A percentile compares a stretch with the other conserved stretches of the same genome.
These are phyloP conservation scores for Umbilicaria muhlenbergii DNA, from an alignment of 495 filamentous ascomycete species.

Conservation along the genomic window DNA sequence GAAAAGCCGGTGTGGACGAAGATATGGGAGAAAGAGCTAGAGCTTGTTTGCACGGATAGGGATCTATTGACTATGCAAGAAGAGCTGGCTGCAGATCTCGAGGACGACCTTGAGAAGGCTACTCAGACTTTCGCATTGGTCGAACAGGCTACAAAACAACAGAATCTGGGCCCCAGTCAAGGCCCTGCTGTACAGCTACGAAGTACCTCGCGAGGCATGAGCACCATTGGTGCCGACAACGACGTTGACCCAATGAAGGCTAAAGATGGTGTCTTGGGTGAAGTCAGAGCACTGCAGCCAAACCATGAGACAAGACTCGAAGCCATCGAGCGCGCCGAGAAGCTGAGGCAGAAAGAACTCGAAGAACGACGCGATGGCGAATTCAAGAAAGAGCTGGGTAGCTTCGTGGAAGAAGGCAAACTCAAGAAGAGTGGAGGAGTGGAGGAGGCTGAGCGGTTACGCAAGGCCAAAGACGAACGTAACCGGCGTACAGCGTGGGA, in stretches of 20 bases:
- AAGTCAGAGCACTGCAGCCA: conserved; percentile 85
- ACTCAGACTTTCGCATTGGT: conserved; percentile 84
- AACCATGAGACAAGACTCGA: conserved; percentile 88
- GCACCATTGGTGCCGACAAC: conserved; percentile 42
- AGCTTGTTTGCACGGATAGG: conserved; percentile 85
- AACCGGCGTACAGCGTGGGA: conserved; percentile 79
- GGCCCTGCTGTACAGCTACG: conserved; percentile 25
- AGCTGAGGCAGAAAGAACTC: conserved; percentile 71
- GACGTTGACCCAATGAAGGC: conserved; percentile 59
- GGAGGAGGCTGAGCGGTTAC: conserved; percentile 78
- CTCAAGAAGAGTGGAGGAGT: conserved; percentile 91
- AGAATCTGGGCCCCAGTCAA: conserved; percentile 53
- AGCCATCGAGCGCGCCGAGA: conserved; percentile 91
- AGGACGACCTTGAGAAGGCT: conserved; percentile 91
- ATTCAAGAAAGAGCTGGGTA: conserved; percentile 75
- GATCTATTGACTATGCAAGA: conserved; percentile 91
- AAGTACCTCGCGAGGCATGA: conserved; percentile 46
- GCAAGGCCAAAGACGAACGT: conserved; percentile 75
- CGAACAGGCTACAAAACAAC: conserved; percentile 91
- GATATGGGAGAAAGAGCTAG: conserved; percentile 94
- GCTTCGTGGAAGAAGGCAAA: conserved; percentile 80
- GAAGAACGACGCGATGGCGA: conserved; percentile 60
- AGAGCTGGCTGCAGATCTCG: conserved; percentile 76
- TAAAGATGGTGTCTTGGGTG: conserved; percentile 81
- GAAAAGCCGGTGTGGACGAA: conserved; percentile 97